A percentile compares a stretch with the other conserved stretches of the same genome.
Evolutionary conservation across 768 basidiomycete species (phyloP).

Genomic region (Boletus rubropictus): DNA sequence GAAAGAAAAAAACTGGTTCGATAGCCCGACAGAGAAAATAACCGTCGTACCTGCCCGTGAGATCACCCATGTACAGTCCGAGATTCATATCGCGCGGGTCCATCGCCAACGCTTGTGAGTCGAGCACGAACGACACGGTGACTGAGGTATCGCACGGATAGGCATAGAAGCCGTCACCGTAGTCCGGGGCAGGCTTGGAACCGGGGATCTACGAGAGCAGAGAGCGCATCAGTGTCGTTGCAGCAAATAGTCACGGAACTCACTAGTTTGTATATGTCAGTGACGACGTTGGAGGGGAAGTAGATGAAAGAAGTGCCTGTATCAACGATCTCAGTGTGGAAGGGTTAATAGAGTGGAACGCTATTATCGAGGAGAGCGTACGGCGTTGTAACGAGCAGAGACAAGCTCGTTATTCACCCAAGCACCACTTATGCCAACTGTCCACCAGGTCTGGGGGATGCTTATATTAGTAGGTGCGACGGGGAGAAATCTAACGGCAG

Average conservation of each 20-base stretch:
- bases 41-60: slow-evolving; percentile 26
- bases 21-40: too few relatives aligned
- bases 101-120: slow-evolving; percentile 36
- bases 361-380: slow-evolving; percentile 11
- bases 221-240: neutral
- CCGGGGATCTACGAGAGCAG: slow-evolving; percentile 44
- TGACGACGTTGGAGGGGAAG: slow-evolving; percentile 40
- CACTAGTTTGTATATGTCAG: slow-evolving; percentile 43
- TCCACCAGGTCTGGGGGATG: slow-evolving; percentile 54
- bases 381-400: slow-evolving; percentile 1
- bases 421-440: slow-evolving; percentile 44
- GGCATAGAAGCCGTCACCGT: slow-evolving; percentile 47
- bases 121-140: slow-evolving; percentile 42
- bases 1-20: neutral
- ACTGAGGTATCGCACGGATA: slow-evolving; percentile 43
- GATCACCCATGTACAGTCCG: slow-evolving; percentile 34
- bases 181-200: slow-evolving; percentile 35
- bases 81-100: slow-evolving; percentile 51
- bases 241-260: neutral
- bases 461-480: neutral
- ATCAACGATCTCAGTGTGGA: slow-evolving; percentile 48
- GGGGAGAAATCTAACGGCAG: neutral
- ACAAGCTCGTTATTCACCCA: slow-evolving; percentile 29
- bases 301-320: slow-evolving; percentile 66
- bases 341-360: neutral